phyloP scores from a whole-genome alignment of 2,329 filamentous ascomycete genomes.

The Nothophoma quercina region DNA sequence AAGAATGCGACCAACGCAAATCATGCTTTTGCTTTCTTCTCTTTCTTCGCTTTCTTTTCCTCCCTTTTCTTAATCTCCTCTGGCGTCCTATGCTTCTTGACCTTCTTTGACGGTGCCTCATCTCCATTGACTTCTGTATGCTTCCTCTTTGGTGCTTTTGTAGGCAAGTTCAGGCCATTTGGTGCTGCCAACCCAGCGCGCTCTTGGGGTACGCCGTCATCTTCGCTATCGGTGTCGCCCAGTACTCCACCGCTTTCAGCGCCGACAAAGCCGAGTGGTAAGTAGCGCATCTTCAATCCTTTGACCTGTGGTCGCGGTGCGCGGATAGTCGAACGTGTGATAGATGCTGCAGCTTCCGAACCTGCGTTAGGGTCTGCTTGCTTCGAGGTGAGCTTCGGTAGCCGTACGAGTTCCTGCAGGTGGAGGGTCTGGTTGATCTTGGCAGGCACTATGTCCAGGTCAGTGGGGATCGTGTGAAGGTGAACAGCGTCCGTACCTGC shows the following conservation, averaged over 20 bases:
- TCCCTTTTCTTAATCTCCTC: constrained; percentile 48
- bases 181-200: constrained; percentile 36
- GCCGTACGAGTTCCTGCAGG: constrained; percentile 67
- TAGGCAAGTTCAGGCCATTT: constrained; percentile 30
- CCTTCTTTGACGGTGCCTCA: constrained; percentile 48
- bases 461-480: constrained; percentile 6
- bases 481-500: constrained; percentile 55
- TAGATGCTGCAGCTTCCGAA: constrained; percentile 50
- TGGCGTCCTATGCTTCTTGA: constrained; percentile 47
- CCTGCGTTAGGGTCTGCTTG: constrained; percentile 53
- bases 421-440: constrained; percentile 68
- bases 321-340: constrained; percentile 59
- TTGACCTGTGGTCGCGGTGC: constrained; percentile 70
- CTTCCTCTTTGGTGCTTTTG: constrained; percentile 49
- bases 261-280: constrained; percentile 67
- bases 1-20: not conserved
- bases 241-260: constrained; percentile 52
- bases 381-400: constrained; percentile 54
- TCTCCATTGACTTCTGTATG: constrained; percentile 42
- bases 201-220: constrained; percentile 45
- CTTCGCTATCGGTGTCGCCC: constrained; percentile 53
- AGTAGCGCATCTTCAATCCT: constrained; percentile 71
- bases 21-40: constrained; percentile 38
- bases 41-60: constrained; percentile 50
- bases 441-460: constrained; percentile 29